Base-by-base conservation (phyloP, 192 early-diverging fungal species). In the Allomyces macrogynus region DNA sequence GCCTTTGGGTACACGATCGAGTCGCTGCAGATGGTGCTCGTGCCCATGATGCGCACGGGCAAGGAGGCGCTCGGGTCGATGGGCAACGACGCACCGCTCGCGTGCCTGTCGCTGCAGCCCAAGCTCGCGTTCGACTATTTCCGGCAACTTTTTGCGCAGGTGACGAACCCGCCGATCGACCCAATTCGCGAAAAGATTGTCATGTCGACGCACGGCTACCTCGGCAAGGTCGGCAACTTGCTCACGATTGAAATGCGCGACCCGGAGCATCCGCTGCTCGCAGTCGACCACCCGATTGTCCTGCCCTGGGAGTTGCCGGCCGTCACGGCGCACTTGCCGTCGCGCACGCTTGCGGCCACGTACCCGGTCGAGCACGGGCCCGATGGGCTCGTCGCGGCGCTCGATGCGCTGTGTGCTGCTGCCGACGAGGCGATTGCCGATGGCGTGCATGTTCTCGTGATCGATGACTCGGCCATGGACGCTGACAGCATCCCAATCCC, bases 1-100 rank as follows among this genome's bases (percentile, higher is more conserved):
- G 89, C 85, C 11, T 96, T 95, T 72, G 92, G 89, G 49, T 90
- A 91, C 72, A 93, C 89, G 25, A 77, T 93, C 11, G 95, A 98
- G 78, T 91, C 94, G 73, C 77, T 98, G 20, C 91, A 87, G 65
- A 78, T 91, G 67, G 73, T 98, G 32, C 80, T 95, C 62, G 70
- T 81, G 25, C 95, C 95, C 10, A 98, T 98, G 92, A 85, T 87
- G 62, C 71, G 62, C 71, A 79, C 87, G 61, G 93, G 91, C 62
- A 96, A 98, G 77, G 95, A 98, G 77, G 87, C 93, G 18, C 83
- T 98, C 27, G 95, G 95, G 12, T 96, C 93, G 32, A 98, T 96
- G 95, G 95, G 95, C 71, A 93, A 91, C 76, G 95, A 98, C 75
- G 85, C 86, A 10, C 87, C 92, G 43, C 81, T 98, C 32, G 93